Percentiles rank a stretch among this genome's conserved stretches.
phyloP scores from a whole-genome alignment of 1,284 basidiomycete species.

The Moniliella sp. region DNA sequence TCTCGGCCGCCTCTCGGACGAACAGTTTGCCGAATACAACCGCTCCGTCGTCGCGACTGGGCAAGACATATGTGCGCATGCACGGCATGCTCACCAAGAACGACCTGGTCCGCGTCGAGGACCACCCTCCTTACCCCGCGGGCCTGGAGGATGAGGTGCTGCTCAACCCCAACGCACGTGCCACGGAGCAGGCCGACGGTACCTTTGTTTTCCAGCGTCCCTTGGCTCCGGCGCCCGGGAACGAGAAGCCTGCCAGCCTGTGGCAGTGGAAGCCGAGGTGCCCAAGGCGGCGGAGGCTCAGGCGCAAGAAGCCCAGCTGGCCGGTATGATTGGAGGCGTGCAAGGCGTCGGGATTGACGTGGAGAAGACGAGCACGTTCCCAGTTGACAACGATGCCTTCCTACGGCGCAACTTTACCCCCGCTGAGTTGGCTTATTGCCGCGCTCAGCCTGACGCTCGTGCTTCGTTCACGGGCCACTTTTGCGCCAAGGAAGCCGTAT shows the following conservation, averaged over 20 bases:
- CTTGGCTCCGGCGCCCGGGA: constrained; percentile 12
- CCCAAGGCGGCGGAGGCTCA: constrained; percentile 12
- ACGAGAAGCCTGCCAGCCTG: too few species aligned
- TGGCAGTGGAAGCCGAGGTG: constrained; percentile 7
- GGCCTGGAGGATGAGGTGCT: constrained; percentile 73
- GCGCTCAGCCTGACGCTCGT: constrained; percentile 57
- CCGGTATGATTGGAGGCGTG: constrained; percentile 39
- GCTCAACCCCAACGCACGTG: constrained; percentile 72
- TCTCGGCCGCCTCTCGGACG: constrained; percentile 56
- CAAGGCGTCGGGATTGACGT: constrained; percentile 45
- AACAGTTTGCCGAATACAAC: constrained; percentile 51
- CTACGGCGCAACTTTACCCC: constrained; percentile 77
- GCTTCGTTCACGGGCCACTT: constrained; percentile 89
- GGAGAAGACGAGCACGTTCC: constrained; percentile 80
- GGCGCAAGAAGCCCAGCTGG: constrained; percentile 8
- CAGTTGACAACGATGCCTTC: constrained; percentile 67
- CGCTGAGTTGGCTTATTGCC: constrained; percentile 67
- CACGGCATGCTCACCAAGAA: constrained; percentile 22
- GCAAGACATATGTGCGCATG: constrained; percentile 24
- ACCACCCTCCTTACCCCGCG: constrained; percentile 64
- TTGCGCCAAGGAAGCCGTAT: constrained; percentile 91
- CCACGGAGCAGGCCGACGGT: constrained; percentile 12
- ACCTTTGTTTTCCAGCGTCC: constrained; percentile 19
- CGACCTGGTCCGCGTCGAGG: constrained; percentile 64
- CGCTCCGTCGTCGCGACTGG: constrained; percentile 12